Percentiles rank a stretch among this genome's conserved stretches.
These are phyloP conservation scores for maize (Zea mays) DNA, from an alignment of 176 grass and related monocot genomes.

Conservation along the genomic window DNA sequence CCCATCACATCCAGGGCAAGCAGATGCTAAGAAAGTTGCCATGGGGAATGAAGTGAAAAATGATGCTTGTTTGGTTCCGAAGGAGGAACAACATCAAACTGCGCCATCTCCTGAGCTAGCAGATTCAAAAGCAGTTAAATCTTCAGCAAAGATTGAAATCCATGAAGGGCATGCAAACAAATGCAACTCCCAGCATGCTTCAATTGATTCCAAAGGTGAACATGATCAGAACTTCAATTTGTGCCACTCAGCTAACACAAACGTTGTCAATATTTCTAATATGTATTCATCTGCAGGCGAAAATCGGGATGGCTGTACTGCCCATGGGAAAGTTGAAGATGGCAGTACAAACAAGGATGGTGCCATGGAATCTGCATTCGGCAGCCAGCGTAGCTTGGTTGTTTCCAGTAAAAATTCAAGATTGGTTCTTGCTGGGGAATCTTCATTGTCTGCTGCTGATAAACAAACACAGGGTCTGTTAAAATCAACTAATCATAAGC, in stretches of 20 bases:
- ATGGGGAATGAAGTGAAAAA: conserved; percentile 40
- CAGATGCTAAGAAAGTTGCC: conserved; percentile 41
- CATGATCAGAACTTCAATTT: conserved; percentile 36
- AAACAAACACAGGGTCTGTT: conserved; percentile 37
- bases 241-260: neutral
- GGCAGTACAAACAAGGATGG: conserved; percentile 34
- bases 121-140: conserved; percentile 38
- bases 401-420: conserved; percentile 27
- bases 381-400: conserved; percentile 12
- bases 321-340: conserved; percentile 49
- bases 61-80: conserved; percentile 25
- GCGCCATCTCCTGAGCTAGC: conserved; percentile 18
- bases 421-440: conserved; percentile 31
- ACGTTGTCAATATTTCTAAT: conserved; percentile 16
- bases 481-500: conserved; percentile 36
- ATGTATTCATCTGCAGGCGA: conserved; percentile 30
- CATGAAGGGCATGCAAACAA: conserved; percentile 23
- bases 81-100: conserved; percentile 19
- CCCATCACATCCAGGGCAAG: conserved; percentile 38
- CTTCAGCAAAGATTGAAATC: conserved; percentile 37
- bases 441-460: conserved; percentile 15
- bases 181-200: neutral
- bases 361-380: conserved; percentile 22
- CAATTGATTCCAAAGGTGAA: conserved; percentile 36
- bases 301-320: conserved; percentile 8